Evolutionary conservation across 345 rosid genomes (phyloP).

Genomic region (Gossypium herbaceum): DNA sequence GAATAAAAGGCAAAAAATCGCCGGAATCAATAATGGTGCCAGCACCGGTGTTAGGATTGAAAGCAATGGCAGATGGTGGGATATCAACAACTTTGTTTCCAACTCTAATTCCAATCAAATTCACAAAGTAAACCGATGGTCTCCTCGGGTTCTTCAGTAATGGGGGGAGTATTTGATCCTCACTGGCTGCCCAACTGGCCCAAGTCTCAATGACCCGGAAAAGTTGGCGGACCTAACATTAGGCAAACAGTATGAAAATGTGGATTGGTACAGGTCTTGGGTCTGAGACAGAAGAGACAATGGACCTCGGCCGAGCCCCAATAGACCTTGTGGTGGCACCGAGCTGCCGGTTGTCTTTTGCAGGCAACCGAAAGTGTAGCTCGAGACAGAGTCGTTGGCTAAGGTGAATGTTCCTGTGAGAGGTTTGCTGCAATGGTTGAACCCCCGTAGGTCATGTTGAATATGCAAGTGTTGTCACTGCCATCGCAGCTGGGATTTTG

Average conservation of each 20-base stretch:
- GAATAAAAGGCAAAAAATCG: conserved; percentile 4
- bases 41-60: conserved; percentile 69
- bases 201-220: conserved; percentile 83
- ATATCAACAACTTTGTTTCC: conserved; percentile 69
- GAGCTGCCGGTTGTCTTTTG: conserved; percentile 61
- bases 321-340: conserved; percentile 73
- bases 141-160: conserved; percentile 76
- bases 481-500: conserved; percentile 61
- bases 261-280: conserved; percentile 56
- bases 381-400: conserved; percentile 52
- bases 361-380: conserved; percentile 82
- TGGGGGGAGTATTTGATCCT: conserved; percentile 80
- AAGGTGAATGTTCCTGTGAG: conserved; percentile 61
- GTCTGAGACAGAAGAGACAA: conserved; percentile 78
- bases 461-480: conserved; percentile 45
- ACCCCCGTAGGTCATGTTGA: conserved; percentile 81
- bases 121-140: conserved; percentile 82
- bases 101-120: conserved; percentile 61
- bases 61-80: conserved; percentile 62
- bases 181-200: conserved; percentile 69
- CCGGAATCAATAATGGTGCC: conserved; percentile 96
- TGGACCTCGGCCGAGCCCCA: conserved; percentile 90
- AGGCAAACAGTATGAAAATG: conserved; percentile 92
- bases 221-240: conserved; percentile 61
- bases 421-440: conserved; percentile 62